phyloP scores from a whole-genome alignment of 352 stramenopile genomes.

The Hyaloperonospora brassicae region DNA sequence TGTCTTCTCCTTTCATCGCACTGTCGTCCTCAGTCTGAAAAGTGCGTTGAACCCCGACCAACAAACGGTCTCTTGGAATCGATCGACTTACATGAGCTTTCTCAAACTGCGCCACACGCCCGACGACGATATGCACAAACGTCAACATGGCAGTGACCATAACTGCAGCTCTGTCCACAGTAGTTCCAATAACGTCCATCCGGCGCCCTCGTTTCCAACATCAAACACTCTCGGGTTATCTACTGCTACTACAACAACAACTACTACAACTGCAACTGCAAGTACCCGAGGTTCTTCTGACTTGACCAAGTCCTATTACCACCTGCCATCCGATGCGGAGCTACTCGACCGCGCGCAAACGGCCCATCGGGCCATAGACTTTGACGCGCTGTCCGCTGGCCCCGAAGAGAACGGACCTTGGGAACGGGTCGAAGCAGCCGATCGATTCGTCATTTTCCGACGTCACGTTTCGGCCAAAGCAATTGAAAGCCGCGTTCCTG shows the following conservation, averaged over 20 bases:
- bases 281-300: neutral
- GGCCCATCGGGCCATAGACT: constrained; percentile 17
- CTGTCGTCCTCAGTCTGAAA: too few relatives aligned
- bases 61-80: neutral
- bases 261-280: too few relatives aligned
- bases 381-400: constrained; percentile 17
- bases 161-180: constrained; percentile 7
- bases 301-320: neutral
- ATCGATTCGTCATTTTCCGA: constrained; percentile 25
- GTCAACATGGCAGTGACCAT: neutral
- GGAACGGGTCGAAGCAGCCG: constrained; percentile 17
- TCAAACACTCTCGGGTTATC: constrained; percentile 6
- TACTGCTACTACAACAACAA: too few relatives aligned
- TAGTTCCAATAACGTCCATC: constrained; percentile 1
- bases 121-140: constrained; percentile 9
- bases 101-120: constrained; percentile 11
- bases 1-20: too few relatives aligned
- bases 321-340: constrained; percentile 10
- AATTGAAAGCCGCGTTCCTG: constrained; percentile 7
- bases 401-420: constrained; percentile 15
- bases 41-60: too few relatives aligned
- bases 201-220: constrained; percentile 12
- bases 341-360: constrained; percentile 22
- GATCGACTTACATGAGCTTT: constrained; percentile 2
- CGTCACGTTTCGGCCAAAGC: constrained; percentile 1